Conservation (phyloP, 495 filamentous ascomycete genomes). For the Hypoxylon fragiforme region DNA sequence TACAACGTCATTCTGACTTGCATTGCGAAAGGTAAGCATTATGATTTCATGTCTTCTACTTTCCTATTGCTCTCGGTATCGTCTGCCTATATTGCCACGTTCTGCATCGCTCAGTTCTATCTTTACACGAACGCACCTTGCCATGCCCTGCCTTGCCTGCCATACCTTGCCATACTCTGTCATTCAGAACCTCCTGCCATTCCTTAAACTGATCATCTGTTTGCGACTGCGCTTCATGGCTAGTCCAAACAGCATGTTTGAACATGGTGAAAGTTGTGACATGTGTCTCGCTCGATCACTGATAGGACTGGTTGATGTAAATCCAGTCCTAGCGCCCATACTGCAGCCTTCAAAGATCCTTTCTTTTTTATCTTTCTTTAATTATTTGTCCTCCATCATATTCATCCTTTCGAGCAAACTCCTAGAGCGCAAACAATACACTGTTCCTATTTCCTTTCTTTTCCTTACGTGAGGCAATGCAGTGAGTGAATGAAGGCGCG, state of each 20-base stretch:
- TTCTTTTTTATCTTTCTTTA: not conserved
- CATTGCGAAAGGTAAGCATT: conserved; percentile 31
- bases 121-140: not conserved
- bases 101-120: not conserved
- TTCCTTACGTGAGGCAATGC: conserved; percentile 9
- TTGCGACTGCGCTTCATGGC: not conserved
- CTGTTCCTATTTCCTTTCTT: not conserved
- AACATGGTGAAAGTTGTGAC: conserved; percentile 15
- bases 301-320: not conserved
- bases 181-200: not conserved
- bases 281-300: conserved; percentile 13
- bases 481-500: not conserved
- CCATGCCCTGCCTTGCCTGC: not conserved
- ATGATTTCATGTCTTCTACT: conserved; percentile 13
- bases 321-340: conserved; percentile 1
- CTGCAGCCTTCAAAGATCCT: too few species aligned
- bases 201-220: not conserved
- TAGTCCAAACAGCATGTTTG: not conserved
- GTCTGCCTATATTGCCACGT: not conserved
- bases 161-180: not conserved
- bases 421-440: conserved; percentile 2
- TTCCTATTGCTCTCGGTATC: conserved; percentile 2
- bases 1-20: conserved; percentile 10
- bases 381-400: too few species aligned
- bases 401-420: too few species aligned